These are phyloP conservation scores for Maudiozyma serrabonitensis DNA, from an alignment of 805 yeast genomes.

Conservation along the genomic window DNA sequence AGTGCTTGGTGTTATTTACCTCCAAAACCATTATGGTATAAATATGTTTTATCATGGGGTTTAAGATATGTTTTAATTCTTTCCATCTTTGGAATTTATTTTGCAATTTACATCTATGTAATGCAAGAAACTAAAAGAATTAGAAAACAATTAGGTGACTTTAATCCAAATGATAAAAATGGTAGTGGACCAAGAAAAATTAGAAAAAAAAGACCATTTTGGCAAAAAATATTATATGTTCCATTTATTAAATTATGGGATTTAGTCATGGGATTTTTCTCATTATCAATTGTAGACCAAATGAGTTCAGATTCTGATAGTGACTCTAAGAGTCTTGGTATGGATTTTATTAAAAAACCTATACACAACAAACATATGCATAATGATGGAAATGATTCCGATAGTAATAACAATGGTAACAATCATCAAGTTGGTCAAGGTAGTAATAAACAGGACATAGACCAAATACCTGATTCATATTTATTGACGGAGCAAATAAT, in stretches of 20 bases:
- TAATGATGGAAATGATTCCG: background rate
- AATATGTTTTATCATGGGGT: slow-evolving; percentile 68
- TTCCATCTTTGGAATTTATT: slow-evolving; percentile 53
- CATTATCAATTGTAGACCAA: slow-evolving; percentile 16
- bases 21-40: slow-evolving; percentile 59
- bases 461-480: background rate
- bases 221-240: background rate
- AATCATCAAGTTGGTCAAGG: background rate
- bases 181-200: background rate
- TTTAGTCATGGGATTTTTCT: slow-evolving; percentile 12
- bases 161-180: slow-evolving; percentile 4
- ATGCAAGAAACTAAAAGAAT: slow-evolving; percentile 48
- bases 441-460: background rate
- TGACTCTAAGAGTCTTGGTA: background rate
- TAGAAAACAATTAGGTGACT: slow-evolving; percentile 30
- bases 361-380: background rate
- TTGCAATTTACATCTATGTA: slow-evolving; percentile 65
- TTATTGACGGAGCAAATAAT: background rate
- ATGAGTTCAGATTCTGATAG: slow-evolving; percentile 3
- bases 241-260: background rate
- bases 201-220: background rate
- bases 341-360: background rate
- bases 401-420: background rate
- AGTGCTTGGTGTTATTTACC: slow-evolving; percentile 78
- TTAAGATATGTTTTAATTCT: slow-evolving; percentile 64